Evolutionary conservation across 1,284 basidiomycete species (phyloP), one percentile per base, ranked within the genome.

Genomic region (Ustilago shanxiensis): DNA sequence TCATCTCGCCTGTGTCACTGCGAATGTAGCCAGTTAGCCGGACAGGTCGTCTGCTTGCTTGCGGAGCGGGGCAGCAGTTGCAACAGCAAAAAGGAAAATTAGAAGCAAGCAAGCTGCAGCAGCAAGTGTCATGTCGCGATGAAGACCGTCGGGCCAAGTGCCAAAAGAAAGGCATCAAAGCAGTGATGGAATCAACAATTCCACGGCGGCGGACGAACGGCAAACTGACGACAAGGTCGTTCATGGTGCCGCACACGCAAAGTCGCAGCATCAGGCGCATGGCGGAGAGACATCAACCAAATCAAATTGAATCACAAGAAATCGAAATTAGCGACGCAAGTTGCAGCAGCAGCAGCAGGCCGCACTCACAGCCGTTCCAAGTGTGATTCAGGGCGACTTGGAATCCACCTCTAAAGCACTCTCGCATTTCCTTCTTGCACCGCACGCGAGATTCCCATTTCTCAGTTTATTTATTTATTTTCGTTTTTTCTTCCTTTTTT

Each of bases 101-200:
- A 24, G 47, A 29, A 49, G 14, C 47, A n/a, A n/a, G n/a, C n/a
- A 18, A 44, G 41, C 41, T 44, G 41, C 41, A 49, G 26, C 47
- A 20, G 37, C 37, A 39, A 16, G 14, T 14, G 37, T 18, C 37
- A 41, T 41, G 1, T 41, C n/a, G 41, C 8, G n/a, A 44, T n/a
- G n/a, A 44, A 44, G 20, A 44, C 41, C 41, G 41, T 44, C 41
- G 41, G 41, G 41, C n/a, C 41, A 44, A 44, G 20, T 44, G 18
- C n/a, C 8, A 20, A 20, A 44, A 44, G 20, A 44, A 44, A 44
- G 41, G 41, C 41, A 11, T n/a, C 11, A 44, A 44, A 44, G 41
- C 41, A 44, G 41, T 44, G 7, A 44, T 11, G 20, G 14, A 37
- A 14, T 16, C 31, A n/a, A 11, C 7, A 33, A 11, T 11, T 11